Evolutionary conservation across 768 basidiomycete species (phyloP).

Genomic region (Collybia mongolica): DNA sequence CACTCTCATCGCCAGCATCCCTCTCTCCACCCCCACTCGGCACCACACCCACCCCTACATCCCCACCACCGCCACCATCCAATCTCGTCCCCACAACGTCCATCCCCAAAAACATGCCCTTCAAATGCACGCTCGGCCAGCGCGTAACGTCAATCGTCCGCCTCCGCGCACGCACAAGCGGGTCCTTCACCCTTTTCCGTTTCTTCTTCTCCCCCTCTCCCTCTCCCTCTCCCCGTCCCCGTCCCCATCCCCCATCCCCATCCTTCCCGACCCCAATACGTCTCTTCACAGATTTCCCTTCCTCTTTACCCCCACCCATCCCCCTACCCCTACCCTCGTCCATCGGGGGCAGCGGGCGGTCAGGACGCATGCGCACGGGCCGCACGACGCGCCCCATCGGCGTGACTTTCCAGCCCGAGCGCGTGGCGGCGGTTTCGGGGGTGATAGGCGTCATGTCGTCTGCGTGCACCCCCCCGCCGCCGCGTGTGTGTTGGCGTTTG

Average conservation of each 20-base stretch:
- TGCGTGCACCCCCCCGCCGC: conserved; percentile 46
- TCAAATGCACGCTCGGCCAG: conserved; percentile 70
- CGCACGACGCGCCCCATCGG: conserved; percentile 62
- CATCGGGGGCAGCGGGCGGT: conserved; percentile 48
- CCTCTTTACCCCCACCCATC: conserved; percentile 18
- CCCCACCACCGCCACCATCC: conserved; percentile 12
- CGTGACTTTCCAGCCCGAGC: conserved; percentile 69
- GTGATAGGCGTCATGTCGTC: conserved; percentile 67
- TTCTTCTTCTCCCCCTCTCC: conserved; percentile 30
- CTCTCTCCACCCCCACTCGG: conserved; percentile 10
- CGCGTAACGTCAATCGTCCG: conserved; percentile 71
- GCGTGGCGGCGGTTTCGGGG: conserved; percentile 48
- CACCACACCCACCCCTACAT: too few species aligned
- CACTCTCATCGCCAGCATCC: conserved; percentile 14
- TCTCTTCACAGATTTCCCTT: conserved; percentile 24
- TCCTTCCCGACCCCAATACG: too few species aligned
- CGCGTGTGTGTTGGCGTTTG: conserved; percentile 19
- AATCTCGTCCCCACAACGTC: conserved; percentile 23
- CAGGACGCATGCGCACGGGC: conserved; percentile 71
- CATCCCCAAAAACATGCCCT: conserved; percentile 63
- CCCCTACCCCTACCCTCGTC: conserved; percentile 21
- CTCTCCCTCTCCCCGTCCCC: conserved; percentile 14
- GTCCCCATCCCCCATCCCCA: conserved; percentile 12
- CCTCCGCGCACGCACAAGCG: conserved; percentile 56
- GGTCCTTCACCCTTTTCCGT: conserved; percentile 47